Conservation (phyloP, 176 grass and related monocot species). For the Carex littledalei region DNA sequence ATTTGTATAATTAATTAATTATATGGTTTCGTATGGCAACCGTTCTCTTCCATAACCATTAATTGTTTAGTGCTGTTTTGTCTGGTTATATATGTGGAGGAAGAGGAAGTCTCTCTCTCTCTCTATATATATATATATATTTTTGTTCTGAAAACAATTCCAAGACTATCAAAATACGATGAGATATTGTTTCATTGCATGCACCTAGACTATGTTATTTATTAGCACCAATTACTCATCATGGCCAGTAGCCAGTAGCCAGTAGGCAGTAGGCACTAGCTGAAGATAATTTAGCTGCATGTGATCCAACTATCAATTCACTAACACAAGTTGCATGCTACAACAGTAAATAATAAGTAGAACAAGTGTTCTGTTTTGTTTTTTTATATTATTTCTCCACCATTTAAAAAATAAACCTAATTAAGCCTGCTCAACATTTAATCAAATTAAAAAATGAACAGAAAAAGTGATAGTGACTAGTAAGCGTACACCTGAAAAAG, state of each 20-base stretch:
- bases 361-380: neutral
- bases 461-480: neutral
- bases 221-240: neutral
- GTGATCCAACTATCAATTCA: neutral
- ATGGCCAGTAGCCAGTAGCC: neutral
- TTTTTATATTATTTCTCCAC: neutral
- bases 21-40: constrained; percentile 4
- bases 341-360: neutral
- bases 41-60: neutral
- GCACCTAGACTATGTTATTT: neutral
- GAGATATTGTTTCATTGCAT: neutral
- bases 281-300: neutral
- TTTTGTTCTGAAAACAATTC: neutral
- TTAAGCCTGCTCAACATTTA: neutral
- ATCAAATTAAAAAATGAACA: neutral
- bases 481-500: no score
- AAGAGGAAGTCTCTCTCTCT: no score
- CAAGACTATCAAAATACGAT: neutral
- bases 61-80: constrained; percentile 1
- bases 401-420: neutral
- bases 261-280: neutral
- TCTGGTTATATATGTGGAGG: neutral
- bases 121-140: no score
- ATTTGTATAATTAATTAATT: neutral
- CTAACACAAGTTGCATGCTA: no score